phyloP scores from a whole-genome alignment of 345 rosid species.

The Rhizophora mangle region DNA sequence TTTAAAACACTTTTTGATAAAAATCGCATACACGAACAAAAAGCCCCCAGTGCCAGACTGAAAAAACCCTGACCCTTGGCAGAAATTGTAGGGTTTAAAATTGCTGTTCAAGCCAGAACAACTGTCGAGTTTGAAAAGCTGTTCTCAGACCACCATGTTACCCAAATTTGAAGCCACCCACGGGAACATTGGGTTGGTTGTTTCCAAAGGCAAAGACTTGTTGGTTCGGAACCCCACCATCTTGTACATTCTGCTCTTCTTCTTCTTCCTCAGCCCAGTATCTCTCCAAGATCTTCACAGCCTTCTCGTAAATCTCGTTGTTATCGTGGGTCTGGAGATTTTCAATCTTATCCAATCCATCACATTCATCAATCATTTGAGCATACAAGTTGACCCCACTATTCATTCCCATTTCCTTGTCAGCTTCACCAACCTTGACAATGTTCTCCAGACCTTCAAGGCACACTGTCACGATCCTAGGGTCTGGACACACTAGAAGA shows the following conservation, averaged over 20 bases:
- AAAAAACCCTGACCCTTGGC: constrained; percentile 41
- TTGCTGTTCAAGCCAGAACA: constrained; percentile 2
- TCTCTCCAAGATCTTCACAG: constrained; percentile 35
- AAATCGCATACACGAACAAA: constrained; percentile 17
- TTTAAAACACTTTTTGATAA: constrained; percentile 5
- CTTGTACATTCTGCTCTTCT: constrained; percentile 17
- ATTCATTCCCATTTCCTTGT: constrained; percentile 25
- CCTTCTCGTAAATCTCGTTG: constrained; percentile 36
- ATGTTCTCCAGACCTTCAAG: constrained; percentile 41
- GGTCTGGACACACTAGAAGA: constrained; percentile 36
- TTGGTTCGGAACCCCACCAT: constrained; percentile 15
- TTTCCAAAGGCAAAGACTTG: constrained; percentile 24
- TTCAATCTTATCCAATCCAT: constrained; percentile 37
- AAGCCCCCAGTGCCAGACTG: constrained; percentile 47
- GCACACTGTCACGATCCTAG: constrained; percentile 31
- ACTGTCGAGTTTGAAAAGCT: background rate
- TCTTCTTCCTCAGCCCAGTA: constrained; percentile 37
- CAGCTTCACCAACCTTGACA: constrained; percentile 36
- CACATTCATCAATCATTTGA: constrained; percentile 32
- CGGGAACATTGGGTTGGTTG: constrained; percentile 20
- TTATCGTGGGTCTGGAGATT: constrained; percentile 38
- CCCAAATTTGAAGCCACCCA: constrained; percentile 29
- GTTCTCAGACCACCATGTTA: background rate
- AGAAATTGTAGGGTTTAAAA: constrained; percentile 10
- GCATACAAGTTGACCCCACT: constrained; percentile 24